These are phyloP conservation scores for Malus sylvestris DNA, from an alignment of 306 rosid species.

Conservation along the genomic window DNA sequence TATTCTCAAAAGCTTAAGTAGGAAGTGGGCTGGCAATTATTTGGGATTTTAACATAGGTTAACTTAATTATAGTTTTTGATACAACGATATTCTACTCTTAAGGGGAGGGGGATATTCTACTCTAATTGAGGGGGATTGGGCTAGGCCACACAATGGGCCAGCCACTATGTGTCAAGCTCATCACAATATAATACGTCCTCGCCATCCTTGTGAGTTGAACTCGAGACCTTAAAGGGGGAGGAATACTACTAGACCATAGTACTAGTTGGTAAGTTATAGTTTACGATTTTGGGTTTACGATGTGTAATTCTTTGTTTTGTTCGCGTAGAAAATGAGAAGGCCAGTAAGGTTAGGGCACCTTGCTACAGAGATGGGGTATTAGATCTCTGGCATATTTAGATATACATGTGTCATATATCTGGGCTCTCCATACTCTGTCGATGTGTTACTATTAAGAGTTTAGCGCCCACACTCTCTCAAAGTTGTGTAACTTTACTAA, in stretches of 20 bases:
- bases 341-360: not conserved
- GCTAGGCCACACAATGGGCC: no score
- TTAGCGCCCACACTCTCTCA: not conserved
- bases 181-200: no score
- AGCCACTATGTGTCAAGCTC: no score
- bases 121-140: no score
- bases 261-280: not conserved
- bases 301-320: not conserved
- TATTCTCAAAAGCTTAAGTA: no score
- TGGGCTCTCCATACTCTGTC: not conserved
- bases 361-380: not conserved
- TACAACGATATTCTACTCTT: no score
- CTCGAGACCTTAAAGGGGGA: no score
- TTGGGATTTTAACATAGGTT: not conserved
- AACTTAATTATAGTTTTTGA: not conserved
- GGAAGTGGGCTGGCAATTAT: no score
- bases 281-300: not conserved
- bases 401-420: not conserved
- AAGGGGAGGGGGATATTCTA: no score
- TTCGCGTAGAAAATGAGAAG: not conserved
- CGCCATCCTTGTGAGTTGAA: no score
- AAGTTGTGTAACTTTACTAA: not conserved
- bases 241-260: no score
- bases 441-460: not conserved
- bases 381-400: not conserved